Evolutionary conservation across 2,329 filamentous ascomycete genomes (phyloP).

Genomic region (Apiospora sp.): DNA sequence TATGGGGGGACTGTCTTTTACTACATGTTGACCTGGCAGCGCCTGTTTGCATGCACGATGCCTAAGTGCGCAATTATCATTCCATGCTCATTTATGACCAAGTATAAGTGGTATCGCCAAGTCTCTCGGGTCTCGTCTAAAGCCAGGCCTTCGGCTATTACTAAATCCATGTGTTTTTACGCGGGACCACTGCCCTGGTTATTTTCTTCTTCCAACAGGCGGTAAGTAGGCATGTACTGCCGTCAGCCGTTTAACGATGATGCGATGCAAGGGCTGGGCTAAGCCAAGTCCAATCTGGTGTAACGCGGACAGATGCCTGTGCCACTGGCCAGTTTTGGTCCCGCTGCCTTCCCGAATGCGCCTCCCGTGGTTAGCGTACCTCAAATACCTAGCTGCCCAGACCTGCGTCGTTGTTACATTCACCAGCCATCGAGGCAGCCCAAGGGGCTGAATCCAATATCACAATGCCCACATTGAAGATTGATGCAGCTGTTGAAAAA

Average conservation of each 20-base stretch:
- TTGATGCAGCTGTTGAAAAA: background rate
- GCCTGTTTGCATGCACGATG: background rate
- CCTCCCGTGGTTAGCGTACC: slow-evolving; percentile 16
- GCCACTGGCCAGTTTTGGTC: background rate
- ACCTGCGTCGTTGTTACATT: slow-evolving; percentile 3
- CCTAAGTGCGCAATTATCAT: background rate
- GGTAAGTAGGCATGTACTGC: background rate
- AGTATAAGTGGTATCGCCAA: background rate
- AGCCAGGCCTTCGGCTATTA: background rate
- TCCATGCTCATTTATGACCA: background rate
- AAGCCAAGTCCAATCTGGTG: slow-evolving; percentile 19
- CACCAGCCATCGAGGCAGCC: background rate
- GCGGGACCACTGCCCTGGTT: background rate
- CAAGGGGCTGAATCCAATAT: background rate
- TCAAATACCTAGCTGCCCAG: background rate
- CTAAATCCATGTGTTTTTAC: background rate
- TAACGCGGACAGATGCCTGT: background rate
- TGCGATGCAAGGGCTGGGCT: slow-evolving; percentile 17
- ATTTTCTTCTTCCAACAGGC: background rate
- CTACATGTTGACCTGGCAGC: background rate
- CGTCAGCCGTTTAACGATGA: background rate
- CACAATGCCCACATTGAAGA: background rate
- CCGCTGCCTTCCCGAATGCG: slow-evolving; percentile 7
- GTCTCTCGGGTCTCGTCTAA: background rate
- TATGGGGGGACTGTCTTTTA: background rate